Conservation (phyloP, 495 filamentous ascomycete genomes). For the Evansstolkia leycettana region DNA sequence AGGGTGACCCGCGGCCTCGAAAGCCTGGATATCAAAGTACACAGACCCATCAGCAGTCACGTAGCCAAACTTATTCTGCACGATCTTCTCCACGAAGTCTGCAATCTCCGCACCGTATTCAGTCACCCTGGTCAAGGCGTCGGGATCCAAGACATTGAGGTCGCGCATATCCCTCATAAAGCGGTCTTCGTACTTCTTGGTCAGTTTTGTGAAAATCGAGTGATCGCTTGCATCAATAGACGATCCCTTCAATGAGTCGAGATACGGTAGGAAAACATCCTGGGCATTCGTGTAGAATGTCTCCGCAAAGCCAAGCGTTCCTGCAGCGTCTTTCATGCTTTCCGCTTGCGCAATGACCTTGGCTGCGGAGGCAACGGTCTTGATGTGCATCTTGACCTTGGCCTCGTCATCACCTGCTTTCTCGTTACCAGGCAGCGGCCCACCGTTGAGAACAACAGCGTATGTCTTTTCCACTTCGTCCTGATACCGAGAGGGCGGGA, state of each 20-base stretch:
- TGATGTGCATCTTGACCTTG: slow-evolving; percentile 90
- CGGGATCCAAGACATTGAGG: slow-evolving; percentile 75
- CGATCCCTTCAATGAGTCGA: slow-evolving; percentile 66
- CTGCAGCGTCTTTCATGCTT: slow-evolving; percentile 20
- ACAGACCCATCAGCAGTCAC: slow-evolving; percentile 70
- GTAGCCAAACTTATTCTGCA: slow-evolving; percentile 82
- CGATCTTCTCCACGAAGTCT: slow-evolving; percentile 60
- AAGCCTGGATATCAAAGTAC: slow-evolving; percentile 85
- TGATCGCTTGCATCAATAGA: slow-evolving; percentile 66
- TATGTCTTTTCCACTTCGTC: slow-evolving; percentile 48
- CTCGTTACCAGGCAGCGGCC: slow-evolving; percentile 45
- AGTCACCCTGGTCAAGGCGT: slow-evolving; percentile 74
- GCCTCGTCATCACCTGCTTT: slow-evolving; percentile 63
- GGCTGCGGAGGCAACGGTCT: slow-evolving; percentile 54
- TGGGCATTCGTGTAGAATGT: slow-evolving; percentile 43
- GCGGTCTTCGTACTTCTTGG: slow-evolving; percentile 65
- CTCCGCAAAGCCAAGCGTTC: slow-evolving; percentile 27
- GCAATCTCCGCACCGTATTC: slow-evolving; percentile 82
- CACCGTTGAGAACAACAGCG: slow-evolving; percentile 38
- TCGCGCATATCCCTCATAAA: slow-evolving; percentile 78
- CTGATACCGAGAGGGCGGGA: slow-evolving; percentile 34
- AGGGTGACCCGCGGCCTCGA: slow-evolving; percentile 69
- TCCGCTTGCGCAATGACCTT: slow-evolving; percentile 35
- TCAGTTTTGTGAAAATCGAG: slow-evolving; percentile 67
- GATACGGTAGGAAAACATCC: slow-evolving; percentile 72